These are phyloP conservation scores for Pleurotus citrinopileatus DNA, from an alignment of 768 basidiomycete species.

Conservation along the genomic window DNA sequence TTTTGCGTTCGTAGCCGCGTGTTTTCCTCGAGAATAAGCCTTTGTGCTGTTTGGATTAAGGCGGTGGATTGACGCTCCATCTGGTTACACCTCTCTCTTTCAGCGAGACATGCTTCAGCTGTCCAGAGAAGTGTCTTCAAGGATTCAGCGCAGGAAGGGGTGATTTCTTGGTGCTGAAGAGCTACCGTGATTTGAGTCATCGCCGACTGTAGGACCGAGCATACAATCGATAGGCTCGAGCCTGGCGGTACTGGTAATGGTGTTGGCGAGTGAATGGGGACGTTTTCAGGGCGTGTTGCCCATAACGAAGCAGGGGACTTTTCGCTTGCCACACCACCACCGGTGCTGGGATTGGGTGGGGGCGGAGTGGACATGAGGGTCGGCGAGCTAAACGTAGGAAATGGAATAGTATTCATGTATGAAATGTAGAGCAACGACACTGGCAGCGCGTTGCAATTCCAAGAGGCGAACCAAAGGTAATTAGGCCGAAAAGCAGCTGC, in stretches of 20 bases:
- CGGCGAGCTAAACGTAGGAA: background rate
- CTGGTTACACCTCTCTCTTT: background rate
- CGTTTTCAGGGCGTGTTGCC: background rate
- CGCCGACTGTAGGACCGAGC: background rate
- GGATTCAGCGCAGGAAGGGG: background rate
- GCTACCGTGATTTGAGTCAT: background rate
- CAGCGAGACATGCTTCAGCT: background rate
- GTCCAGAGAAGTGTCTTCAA: background rate
- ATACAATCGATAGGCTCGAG: background rate
- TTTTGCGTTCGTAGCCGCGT: background rate
- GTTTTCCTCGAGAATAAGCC: background rate
- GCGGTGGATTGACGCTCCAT: background rate
- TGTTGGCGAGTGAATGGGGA: background rate
- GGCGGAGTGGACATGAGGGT: background rate
- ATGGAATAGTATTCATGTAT: background rate
- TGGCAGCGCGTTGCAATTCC: background rate
- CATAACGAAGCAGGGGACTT: background rate
- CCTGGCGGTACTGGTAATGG: background rate
- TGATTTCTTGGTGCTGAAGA: background rate
- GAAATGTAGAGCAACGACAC: no score
- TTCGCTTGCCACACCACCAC: no score
- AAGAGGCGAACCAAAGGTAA: background rate
- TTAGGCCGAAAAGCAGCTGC: no score
- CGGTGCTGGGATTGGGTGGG: no score
- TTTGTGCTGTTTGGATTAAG: background rate